Evolutionary conservation across 306 rosid genomes (phyloP).

Genomic region (Rosa lucieae): DNA sequence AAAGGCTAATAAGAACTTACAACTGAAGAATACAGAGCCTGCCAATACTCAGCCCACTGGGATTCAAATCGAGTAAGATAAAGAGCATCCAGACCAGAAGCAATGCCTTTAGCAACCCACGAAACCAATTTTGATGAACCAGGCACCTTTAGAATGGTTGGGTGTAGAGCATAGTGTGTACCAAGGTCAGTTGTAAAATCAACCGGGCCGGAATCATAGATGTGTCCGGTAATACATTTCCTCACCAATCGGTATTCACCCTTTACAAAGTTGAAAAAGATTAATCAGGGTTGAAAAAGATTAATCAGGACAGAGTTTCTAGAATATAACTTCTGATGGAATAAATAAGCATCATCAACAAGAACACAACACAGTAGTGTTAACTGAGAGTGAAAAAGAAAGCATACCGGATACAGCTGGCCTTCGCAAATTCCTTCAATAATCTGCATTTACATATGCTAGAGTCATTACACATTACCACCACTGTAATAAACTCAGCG

Average conservation of each 20-base stretch:
- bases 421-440: slow-evolving; percentile 74
- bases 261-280: slow-evolving; percentile 41
- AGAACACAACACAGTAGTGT: background rate
- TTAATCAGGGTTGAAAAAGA: background rate
- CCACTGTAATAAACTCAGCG: background rate
- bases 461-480: slow-evolving; percentile 22
- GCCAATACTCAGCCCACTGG: slow-evolving; percentile 83
- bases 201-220: slow-evolving; percentile 88
- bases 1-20: slow-evolving; percentile 49
- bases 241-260: slow-evolving; percentile 63
- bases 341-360: background rate
- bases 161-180: slow-evolving; percentile 71
- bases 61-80: slow-evolving; percentile 86
- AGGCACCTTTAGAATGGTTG: slow-evolving; percentile 66
- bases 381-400: slow-evolving; percentile 11
- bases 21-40: slow-evolving; percentile 73
- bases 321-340: background rate
- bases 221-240: slow-evolving; percentile 73
- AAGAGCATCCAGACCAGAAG: slow-evolving; percentile 87
- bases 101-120: slow-evolving; percentile 80
- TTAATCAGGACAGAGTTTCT: background rate
- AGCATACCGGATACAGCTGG: slow-evolving; percentile 62
- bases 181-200: slow-evolving; percentile 94
- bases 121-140: slow-evolving; percentile 81
- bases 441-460: slow-evolving; percentile 52